Conservation (phyloP, 305 asterid genomes). For the Coffea humblotiana region DNA sequence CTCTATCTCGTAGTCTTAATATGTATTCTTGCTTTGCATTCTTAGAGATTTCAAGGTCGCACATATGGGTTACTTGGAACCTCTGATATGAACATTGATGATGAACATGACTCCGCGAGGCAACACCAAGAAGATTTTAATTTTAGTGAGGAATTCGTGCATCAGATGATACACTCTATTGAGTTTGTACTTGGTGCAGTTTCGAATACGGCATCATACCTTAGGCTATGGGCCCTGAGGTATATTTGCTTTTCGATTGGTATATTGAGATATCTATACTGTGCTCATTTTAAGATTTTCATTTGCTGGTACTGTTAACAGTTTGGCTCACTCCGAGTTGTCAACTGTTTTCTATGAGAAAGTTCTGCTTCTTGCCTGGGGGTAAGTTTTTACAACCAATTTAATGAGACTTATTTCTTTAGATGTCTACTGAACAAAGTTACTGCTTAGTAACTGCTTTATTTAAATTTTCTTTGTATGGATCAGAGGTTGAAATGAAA, state of each 20-base stretch:
- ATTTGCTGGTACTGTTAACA: constrained; percentile 31
- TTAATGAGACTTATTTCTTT: not conserved
- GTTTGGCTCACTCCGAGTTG: constrained; percentile 97
- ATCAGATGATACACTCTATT: constrained; percentile 96
- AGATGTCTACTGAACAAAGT: not conserved
- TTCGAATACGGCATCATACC: constrained; percentile 97
- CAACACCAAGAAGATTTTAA: constrained; percentile 72
- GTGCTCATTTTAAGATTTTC: not conserved
- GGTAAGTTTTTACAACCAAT: constrained; percentile 51
- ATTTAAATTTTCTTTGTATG: not conserved
- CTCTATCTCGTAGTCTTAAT: not conserved
- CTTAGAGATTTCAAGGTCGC: constrained; percentile 92
- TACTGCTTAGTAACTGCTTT: not conserved
- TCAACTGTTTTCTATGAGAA: constrained; percentile 97
- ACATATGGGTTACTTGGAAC: constrained; percentile 76
- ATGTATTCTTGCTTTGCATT: constrained; percentile 10
- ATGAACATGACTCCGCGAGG: constrained; percentile 70
- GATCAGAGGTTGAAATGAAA: not conserved
- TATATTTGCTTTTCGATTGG: constrained; percentile 16
- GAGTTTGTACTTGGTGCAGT: constrained; percentile 98
- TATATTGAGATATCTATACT: not conserved
- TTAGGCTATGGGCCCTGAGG: constrained; percentile 98
- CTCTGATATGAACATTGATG: constrained; percentile 64
- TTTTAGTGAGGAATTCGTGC: constrained; percentile 95
- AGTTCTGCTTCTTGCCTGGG: constrained; percentile 93